Conservation (phyloP, 805 yeast species). For the Debaryomyces prosopidis region DNA sequence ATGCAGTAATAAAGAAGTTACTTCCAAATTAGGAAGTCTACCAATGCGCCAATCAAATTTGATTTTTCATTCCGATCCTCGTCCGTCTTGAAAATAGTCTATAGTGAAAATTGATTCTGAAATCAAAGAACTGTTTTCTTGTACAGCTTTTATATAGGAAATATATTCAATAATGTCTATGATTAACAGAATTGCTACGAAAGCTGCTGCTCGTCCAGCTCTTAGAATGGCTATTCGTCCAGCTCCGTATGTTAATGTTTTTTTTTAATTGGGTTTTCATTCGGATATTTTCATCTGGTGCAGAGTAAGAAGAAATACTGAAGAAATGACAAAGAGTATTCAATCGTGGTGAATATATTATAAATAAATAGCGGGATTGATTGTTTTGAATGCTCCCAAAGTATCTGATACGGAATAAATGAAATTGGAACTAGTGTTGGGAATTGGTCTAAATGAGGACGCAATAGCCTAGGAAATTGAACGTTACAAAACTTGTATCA, state of each 20-base stretch:
- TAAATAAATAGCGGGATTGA: too few species aligned
- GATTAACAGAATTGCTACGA: constrained; percentile 45
- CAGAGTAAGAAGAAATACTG: too few species aligned
- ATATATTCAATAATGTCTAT: constrained; percentile 32
- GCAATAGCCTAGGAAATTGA: too few species aligned
- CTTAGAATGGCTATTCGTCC: constrained; percentile 41
- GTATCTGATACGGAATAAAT: too few species aligned
- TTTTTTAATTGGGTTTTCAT: too few species aligned
- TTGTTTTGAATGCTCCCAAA: too few species aligned
- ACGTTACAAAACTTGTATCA: neutral
- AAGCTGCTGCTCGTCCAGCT: constrained; percentile 44
- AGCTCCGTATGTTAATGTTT: constrained; percentile 37
- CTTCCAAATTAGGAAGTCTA: constrained; percentile 31
- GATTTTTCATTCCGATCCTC: constrained; percentile 20
- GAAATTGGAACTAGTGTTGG: too few species aligned
- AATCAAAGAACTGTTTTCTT: constrained; percentile 8
- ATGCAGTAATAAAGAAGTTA: neutral
- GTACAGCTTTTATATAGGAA: constrained; percentile 11
- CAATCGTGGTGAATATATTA: too few species aligned
- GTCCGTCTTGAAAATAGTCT: constrained; percentile 8
- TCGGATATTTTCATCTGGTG: too few species aligned
- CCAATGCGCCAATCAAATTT: constrained; percentile 31
- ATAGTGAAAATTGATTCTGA: constrained; percentile 1
- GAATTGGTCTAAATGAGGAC: too few species aligned
- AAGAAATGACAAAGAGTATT: too few species aligned